These are phyloP conservation scores for Fusarium sp. DNA, from an alignment of 2,329 filamentous ascomycete species.

Conservation along the genomic window DNA sequence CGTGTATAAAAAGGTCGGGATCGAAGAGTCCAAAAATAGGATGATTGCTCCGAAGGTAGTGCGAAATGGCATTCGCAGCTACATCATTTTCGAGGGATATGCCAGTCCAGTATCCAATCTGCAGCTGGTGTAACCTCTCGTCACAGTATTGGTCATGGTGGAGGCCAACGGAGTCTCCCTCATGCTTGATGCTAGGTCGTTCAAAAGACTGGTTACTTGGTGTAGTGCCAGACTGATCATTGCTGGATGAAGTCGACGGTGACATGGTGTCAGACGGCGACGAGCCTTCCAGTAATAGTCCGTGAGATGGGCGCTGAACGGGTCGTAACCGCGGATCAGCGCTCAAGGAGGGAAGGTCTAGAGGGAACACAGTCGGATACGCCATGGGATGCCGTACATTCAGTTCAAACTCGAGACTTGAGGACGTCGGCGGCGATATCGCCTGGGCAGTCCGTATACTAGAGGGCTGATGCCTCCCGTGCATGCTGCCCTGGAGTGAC, in stretches of 20 bases:
- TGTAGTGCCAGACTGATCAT: constrained; percentile 21
- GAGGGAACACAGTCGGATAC: constrained; percentile 32
- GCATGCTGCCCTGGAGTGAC: constrained; percentile 29
- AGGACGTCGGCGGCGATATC: constrained; percentile 29
- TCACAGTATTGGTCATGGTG: constrained; percentile 11
- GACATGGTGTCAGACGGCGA: constrained; percentile 30
- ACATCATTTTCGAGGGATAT: constrained; percentile 49
- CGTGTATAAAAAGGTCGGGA: constrained; percentile 51
- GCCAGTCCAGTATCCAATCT: constrained; percentile 53
- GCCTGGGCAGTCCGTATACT: constrained; percentile 22
- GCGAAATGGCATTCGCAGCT: constrained; percentile 50
- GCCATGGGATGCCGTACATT: constrained; percentile 30
- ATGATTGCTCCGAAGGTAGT: constrained; percentile 53
- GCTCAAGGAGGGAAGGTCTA: constrained; percentile 23
- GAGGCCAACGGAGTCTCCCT: constrained; percentile 4
- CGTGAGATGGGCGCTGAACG: constrained; percentile 1
- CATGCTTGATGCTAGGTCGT: neutral
- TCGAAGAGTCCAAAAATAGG: constrained; percentile 54
- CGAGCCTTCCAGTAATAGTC: constrained; percentile 6
- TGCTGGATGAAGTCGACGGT: constrained; percentile 19
- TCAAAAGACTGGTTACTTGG: neutral
- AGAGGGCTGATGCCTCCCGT: constrained; percentile 29
- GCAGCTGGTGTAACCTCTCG: constrained; percentile 12
- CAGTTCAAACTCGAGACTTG: constrained; percentile 41
- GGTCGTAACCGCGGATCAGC: constrained; percentile 16